Conservation (phyloP, 306 rosid species). For the Citrullus colocynthis region DNA sequence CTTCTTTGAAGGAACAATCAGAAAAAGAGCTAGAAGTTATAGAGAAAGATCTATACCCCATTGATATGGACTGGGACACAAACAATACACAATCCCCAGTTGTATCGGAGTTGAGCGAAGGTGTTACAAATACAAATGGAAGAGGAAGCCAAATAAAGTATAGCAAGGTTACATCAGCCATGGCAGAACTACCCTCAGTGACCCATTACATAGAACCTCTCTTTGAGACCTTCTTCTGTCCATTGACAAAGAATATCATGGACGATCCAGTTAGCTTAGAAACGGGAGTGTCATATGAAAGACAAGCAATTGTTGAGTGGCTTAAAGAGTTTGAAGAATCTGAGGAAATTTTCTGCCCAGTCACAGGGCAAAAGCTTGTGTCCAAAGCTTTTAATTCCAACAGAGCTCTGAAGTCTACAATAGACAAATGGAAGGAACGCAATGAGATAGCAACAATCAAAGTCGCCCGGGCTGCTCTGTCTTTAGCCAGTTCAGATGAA, state of each 20-base stretch:
- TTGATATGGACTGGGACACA: constrained; percentile 15
- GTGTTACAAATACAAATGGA: background rate
- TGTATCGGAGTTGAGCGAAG: background rate
- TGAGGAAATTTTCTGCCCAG: constrained; percentile 22
- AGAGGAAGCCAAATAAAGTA: constrained; percentile 4
- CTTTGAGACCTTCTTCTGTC: constrained; percentile 35
- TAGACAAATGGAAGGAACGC: constrained; percentile 37
- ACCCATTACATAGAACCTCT: constrained; percentile 24
- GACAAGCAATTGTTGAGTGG: constrained; percentile 28
- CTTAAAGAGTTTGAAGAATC: constrained; percentile 12
- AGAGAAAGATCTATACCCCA: constrained; percentile 30
- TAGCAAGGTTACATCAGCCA: constrained; percentile 3
- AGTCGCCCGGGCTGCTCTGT: constrained; percentile 22
- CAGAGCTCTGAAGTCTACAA: constrained; percentile 26
- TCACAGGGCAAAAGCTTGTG: constrained; percentile 20
- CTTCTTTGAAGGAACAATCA: constrained; percentile 9
- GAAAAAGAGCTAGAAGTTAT: constrained; percentile 2
- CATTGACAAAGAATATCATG: constrained; percentile 32
- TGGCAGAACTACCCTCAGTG: constrained; percentile 2
- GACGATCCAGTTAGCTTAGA: constrained; percentile 37
- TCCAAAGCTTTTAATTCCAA: constrained; percentile 18
- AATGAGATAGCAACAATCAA: constrained; percentile 29
- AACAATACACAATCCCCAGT: constrained; percentile 6
- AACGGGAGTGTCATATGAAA: constrained; percentile 32
- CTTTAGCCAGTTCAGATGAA: constrained; percentile 33